A percentile compares a stretch with the other conserved stretches of the same genome.
phyloP scores from a whole-genome alignment of 495 filamentous ascomycete species.

The Neurospora africana region DNA sequence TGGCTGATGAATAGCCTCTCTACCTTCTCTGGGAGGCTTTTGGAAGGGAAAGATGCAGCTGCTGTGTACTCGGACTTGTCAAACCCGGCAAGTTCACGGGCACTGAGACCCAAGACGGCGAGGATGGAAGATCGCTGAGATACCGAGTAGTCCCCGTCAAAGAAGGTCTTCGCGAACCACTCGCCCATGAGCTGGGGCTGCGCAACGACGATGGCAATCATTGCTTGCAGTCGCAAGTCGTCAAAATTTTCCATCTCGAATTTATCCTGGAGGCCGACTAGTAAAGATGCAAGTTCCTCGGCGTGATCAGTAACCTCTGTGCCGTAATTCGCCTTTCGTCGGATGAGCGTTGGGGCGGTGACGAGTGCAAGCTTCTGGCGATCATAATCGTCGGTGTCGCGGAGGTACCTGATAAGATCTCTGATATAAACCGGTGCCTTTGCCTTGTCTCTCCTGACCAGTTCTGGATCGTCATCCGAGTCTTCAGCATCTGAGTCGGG shows the following conservation, averaged over 20 bases:
- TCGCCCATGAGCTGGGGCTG: slow-evolving; percentile 67
- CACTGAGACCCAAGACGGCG: slow-evolving; percentile 68
- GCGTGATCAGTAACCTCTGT: slow-evolving; percentile 77
- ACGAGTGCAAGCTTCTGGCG: slow-evolving; percentile 67
- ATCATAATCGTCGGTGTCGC: slow-evolving; percentile 76
- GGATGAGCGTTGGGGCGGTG: slow-evolving; percentile 68
- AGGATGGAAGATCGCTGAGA: slow-evolving; percentile 72
- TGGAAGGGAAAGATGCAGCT: slow-evolving; percentile 54
- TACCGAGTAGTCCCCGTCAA: slow-evolving; percentile 83
- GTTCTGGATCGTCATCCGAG: slow-evolving; percentile 81
- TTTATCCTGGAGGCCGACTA: slow-evolving; percentile 74
- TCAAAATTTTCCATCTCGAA: slow-evolving; percentile 67
- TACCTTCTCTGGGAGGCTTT: slow-evolving; percentile 51
- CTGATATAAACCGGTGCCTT: slow-evolving; percentile 86
- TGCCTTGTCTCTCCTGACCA: slow-evolving; percentile 71
- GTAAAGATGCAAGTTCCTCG: slow-evolving; percentile 63
- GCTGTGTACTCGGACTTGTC: slow-evolving; percentile 48
- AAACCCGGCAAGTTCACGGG: slow-evolving; percentile 80
- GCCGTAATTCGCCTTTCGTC: slow-evolving; percentile 79
- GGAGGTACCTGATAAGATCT: slow-evolving; percentile 67
- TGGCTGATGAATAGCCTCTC: slow-evolving; percentile 36
- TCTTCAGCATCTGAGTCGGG: slow-evolving; percentile 90
- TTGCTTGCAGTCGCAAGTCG: slow-evolving; percentile 65
- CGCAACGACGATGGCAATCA: slow-evolving; percentile 73
- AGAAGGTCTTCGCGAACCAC: slow-evolving; percentile 78